Percentiles rank a stretch among this genome's conserved stretches.
Conservation (phyloP, 2,329 filamentous ascomycete species). For the Arthrobotrys sinensis region DNA sequence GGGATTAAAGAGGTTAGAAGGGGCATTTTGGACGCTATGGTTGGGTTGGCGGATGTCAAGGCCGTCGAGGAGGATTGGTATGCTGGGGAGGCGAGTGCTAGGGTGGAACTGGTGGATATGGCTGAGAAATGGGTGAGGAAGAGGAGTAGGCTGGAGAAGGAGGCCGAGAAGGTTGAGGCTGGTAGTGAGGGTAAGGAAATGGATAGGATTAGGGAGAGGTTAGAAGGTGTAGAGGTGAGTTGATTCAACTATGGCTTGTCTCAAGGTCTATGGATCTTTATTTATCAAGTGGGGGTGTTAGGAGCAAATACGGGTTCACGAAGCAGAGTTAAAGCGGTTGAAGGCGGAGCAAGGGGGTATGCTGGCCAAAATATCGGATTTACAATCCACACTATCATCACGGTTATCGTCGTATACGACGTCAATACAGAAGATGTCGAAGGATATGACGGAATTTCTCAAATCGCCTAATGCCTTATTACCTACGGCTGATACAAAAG, state of each 20-base stretch:
- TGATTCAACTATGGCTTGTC: background rate
- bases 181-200: conserved; percentile 53
- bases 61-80: conserved; percentile 58
- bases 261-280: background rate
- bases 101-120: conserved; percentile 40
- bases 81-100: conserved; percentile 21
- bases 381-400: conserved; percentile 55
- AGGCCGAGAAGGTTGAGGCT: conserved; percentile 47
- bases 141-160: conserved; percentile 46
- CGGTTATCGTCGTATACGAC: conserved; percentile 51
- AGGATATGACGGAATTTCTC: conserved; percentile 55
- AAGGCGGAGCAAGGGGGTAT: conserved; percentile 41
- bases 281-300: conserved; percentile 12
- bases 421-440: conserved; percentile 55
- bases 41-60: conserved; percentile 53
- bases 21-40: conserved; percentile 59
- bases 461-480: conserved; percentile 46
- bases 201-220: conserved; percentile 49
- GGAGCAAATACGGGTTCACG: conserved; percentile 60
- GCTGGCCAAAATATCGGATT: conserved; percentile 52
- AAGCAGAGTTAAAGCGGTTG: conserved; percentile 46
- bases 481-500: conserved; percentile 47
- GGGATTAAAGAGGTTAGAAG: conserved; percentile 54
- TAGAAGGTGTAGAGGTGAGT: conserved; percentile 56
- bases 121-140: conserved; percentile 55